Base-by-base conservation (phyloP, 1,284 basidiomycete species). In the Cryptococcus sp. region DNA sequence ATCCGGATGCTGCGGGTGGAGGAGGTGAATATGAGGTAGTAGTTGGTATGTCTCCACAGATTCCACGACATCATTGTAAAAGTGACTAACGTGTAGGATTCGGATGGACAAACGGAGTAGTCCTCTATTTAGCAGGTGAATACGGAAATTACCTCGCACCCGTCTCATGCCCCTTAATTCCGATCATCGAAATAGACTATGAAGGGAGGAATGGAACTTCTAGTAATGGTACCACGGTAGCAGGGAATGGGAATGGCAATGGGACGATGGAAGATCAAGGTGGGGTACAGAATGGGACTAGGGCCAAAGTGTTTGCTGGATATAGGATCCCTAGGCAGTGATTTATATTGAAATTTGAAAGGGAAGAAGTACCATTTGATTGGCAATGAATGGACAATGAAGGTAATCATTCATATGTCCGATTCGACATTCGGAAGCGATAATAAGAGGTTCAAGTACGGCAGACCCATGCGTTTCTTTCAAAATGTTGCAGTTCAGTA, bases 101-200 rank as follows among this genome's bases (percentile, higher is more conserved):
- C 43, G 88, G 90, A n/a, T 93, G 90, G 90, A 91, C 89, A 24
- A 92, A 92, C 68, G 90, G 88, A 31, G 87, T 87, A 11, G 67
- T 64, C 34, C 80, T 91, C 39, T 90, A 86, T 85, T 75, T 85
- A 7, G 84, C 86, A 4, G 83, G 81, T 54, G 80, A 79, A 45
- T 91, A 86, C 63, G 88, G 88, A 0, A 54, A 79, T 3, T 73
- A 83, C 34, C 79, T 91, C 37, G 80, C 79, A 42, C 67, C 78
- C 1, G 88, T 87, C 0, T 66, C 77, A 36, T 92, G 88, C 60
- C 88, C 89, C 2, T 58, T 72, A 31, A 75, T 77, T 53, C 62
- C 86, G 3, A 70, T 74, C 44, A 61, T 73, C 42, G 63, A 71
- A 31, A 50, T 56, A 13, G 28, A 41, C 25, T 61, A 59, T 53